A percentile compares a stretch with the other conserved stretches of the same genome.
Evolutionary conservation across 352 stramenopile genomes (phyloP).

Genomic region (Globisporangium yorkense): DNA sequence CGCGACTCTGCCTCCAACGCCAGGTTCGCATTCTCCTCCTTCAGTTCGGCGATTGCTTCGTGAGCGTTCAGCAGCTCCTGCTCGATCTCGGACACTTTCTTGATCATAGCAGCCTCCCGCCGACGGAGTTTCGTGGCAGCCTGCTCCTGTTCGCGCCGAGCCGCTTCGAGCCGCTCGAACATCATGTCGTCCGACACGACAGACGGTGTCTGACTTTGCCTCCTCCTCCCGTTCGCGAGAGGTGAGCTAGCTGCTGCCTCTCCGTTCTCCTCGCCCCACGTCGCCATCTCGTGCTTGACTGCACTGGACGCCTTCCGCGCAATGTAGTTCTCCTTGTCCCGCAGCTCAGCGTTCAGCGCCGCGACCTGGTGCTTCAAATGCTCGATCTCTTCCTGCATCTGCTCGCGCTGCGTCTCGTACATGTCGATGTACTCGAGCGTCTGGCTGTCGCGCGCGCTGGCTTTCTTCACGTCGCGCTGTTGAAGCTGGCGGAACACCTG

Average conservation of each 20-base stretch:
- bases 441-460: slow-evolving; percentile 54
- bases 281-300: slow-evolving; percentile 7
- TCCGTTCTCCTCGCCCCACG: slow-evolving; percentile 15
- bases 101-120: slow-evolving; percentile 66
- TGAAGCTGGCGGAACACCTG: slow-evolving; percentile 61
- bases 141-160: slow-evolving; percentile 66
- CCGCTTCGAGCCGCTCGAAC: slow-evolving; percentile 66
- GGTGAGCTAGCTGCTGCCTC: neutral
- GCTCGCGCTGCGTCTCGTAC: slow-evolving; percentile 65
- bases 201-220: slow-evolving; percentile 11
- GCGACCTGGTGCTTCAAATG: slow-evolving; percentile 54
- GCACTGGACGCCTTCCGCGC: slow-evolving; percentile 19
- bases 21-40: slow-evolving; percentile 80
- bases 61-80: slow-evolving; percentile 53
- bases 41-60: slow-evolving; percentile 62
- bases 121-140: slow-evolving; percentile 50
- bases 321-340: slow-evolving; percentile 76
- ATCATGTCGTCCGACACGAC: slow-evolving; percentile 62
- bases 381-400: slow-evolving; percentile 72
- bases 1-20: slow-evolving; percentile 67
- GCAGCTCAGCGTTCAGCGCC: slow-evolving; percentile 59
- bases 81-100: slow-evolving; percentile 75
- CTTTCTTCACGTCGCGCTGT: slow-evolving; percentile 51
- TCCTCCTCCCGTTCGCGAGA: neutral
- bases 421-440: slow-evolving; percentile 61